These are phyloP conservation scores for Trichoderma endophyticum DNA, from an alignment of 2,329 filamentous ascomycete species.

Conservation along the genomic window DNA sequence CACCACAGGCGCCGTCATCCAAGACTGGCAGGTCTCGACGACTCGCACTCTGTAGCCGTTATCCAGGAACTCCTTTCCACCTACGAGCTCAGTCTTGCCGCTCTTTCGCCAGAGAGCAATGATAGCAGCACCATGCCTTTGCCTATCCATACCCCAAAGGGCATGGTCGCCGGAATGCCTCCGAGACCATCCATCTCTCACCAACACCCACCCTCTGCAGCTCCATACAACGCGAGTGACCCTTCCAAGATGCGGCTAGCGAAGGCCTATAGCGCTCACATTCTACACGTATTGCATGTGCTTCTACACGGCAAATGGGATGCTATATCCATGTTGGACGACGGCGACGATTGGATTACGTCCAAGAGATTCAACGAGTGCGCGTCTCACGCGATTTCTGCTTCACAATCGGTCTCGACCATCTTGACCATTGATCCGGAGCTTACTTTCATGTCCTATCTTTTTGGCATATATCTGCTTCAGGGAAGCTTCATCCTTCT, in stretches of 20 bases:
- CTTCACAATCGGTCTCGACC: constrained; percentile 43
- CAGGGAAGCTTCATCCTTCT: constrained; percentile 50
- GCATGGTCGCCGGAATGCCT: constrained; percentile 5
- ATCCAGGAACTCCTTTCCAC: constrained; percentile 37
- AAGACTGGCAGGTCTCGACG: constrained; percentile 37
- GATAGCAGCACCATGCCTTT: constrained; percentile 11
- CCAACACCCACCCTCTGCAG: constrained; percentile 9
- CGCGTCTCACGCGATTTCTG: constrained; percentile 46
- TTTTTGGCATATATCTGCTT: constrained; percentile 51
- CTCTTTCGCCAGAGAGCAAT: constrained; percentile 27
- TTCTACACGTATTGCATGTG: constrained; percentile 47
- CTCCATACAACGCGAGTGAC: constrained; percentile 24
- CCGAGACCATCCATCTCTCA: constrained; percentile 19
- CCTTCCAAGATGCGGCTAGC: constrained; percentile 39
- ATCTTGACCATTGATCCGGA: constrained; percentile 49
- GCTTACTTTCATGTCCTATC: constrained; percentile 50
- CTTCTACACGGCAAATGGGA: constrained; percentile 50
- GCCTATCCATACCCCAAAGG: constrained; percentile 4
- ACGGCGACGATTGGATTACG: constrained; percentile 48
- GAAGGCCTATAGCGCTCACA: constrained; percentile 46
- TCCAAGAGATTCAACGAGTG: constrained; percentile 44
- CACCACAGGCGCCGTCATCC: constrained; percentile 45
- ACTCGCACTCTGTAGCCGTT: constrained; percentile 33
- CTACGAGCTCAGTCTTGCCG: constrained; percentile 39
- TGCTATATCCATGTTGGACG: constrained; percentile 47